Base-by-base conservation (phyloP, 23 red algal genomes). In the Agarophyton chilense region DNA sequence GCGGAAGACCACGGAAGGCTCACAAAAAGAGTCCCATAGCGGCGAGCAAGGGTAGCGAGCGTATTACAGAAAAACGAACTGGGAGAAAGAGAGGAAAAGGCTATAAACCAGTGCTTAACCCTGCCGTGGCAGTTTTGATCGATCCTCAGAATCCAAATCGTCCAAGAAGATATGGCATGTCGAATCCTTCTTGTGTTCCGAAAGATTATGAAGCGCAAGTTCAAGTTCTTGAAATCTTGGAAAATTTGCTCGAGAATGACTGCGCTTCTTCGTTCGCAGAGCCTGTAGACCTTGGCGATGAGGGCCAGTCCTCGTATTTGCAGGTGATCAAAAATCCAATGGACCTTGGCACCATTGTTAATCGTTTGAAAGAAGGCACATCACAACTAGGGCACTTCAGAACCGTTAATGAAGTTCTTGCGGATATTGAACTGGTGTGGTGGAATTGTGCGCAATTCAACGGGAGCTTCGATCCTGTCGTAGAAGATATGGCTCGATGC, bases 371-470 rank as follows among this genome's bases (percentile, higher is more conserved):
- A 16, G 32, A 56, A 67, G 34, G 63, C 0, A 78, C 85, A 6
- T 24, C 50, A 28, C 14, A 62, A 26, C 50, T 46, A 39, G 71
- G 33, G 2, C 70, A 88, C 45, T 94, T 87, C 60, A 40, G 42
- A 4, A 61, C n/a, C 2, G 77, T 82, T 4, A 61, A 51, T 22
- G 92, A 88, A 66, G 68, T 89, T 9, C 41, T 88, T 38, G 52
- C 52, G 51, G 92, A 94, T 57, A 60, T 94, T 52, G 92, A 94
- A 25, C 72, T 94, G 35, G 77, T 94, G n/a, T 94, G 92, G 92
- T 83, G 66, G 56, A 94, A 94, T 32, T 94, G 92, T 61, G 46
- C 61, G 33, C 39, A 63, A 14, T 94, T 87, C 72, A 94, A 94
- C 77, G 83, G 62, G 10, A 18, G 9, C 10, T 72, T 55, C 60